Conservation (phyloP, 768 basidiomycete genomes). For the Obba rivulosa region DNA sequence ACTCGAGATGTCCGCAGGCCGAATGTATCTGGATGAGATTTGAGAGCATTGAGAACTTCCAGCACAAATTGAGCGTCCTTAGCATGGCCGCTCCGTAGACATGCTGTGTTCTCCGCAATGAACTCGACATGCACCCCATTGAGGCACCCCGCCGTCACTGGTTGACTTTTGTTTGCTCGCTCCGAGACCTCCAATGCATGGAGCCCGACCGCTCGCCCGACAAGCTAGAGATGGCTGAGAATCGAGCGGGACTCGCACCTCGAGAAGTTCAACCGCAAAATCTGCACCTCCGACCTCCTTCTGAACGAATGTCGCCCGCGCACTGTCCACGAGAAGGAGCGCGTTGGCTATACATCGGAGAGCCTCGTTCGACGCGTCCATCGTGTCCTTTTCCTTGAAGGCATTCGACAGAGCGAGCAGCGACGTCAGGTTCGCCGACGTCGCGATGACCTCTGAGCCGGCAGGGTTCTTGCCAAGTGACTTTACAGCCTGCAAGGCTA, state of each 20-base stretch:
- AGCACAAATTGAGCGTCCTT: no score
- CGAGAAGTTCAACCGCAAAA: conserved; percentile 47
- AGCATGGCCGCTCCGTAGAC: no score
- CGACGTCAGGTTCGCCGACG: conserved; percentile 47
- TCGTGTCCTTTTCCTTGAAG: conserved; percentile 56
- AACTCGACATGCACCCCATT: no score
- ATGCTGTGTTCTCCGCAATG: no score
- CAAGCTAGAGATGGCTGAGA: not conserved
- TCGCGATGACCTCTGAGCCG: conserved; percentile 59
- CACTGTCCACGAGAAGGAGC: conserved; percentile 60
- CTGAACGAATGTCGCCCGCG: conserved; percentile 51
- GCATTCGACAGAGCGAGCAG: conserved; percentile 47
- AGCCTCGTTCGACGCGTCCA: conserved; percentile 61
- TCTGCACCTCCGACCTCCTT: conserved; percentile 62
- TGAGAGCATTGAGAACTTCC: no score
- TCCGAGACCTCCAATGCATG: no score
- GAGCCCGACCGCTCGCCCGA: no score
- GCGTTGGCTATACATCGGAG: conserved; percentile 78
- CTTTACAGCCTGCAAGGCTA: conserved; percentile 68
- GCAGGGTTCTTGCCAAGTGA: conserved; percentile 65
- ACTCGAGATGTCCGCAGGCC: no score
- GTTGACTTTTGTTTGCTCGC: no score
- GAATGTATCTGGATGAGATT: no score
- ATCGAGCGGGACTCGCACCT: conserved; percentile 43
- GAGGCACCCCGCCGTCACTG: no score